Evolutionary conservation across 148 eudicot genomes (phyloP), one percentile per base, ranked within the genome.

Genomic region (Fagopyrum esculentum): DNA sequence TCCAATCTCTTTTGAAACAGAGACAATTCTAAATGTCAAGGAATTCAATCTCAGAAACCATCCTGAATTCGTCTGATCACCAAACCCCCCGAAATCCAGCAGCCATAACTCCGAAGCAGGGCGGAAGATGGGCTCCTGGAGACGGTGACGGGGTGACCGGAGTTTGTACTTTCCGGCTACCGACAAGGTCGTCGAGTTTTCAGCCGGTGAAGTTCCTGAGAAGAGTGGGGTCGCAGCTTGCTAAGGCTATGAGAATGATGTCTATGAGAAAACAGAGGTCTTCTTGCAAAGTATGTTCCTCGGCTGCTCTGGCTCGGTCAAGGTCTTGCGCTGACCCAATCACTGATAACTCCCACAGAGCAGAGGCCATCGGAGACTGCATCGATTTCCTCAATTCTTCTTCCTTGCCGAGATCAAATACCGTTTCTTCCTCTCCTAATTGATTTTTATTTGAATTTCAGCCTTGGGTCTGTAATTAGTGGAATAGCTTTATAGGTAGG

Each of bases 321-420:
- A 54, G 81, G 3, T 87, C 91, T 8, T 85, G 80, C 44, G 84
- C 82, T 3, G 81, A 84, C 11, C 72, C 81, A 0, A 74, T 82
- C 9, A 45, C 59, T 6, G 46, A 47, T 35, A 88, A 87, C 76
- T 83, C 86, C 11, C 88, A 85, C 47, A 79, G 83, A 69, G 91
- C 89, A 15, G 87, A 87, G 81, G 89, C 89, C 45, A 77, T 87
- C 6, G 85, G 82, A 71, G 91, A 85, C 47, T 87, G 89, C 61
- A 87, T 87, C 48, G 85, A 87, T 79, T 87, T 87, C 81, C 82
- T 87, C 75, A 85, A 87, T 51, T 81, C 82, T 75, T 84, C 89
- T 30, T 73, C 76, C 22, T 43, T 82, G 71, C 78, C 63, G 22
- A 69, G 80, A 79, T 76, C 80, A 12, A 73, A 54, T 64, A 79